Evolutionary conservation across 1,139 yeast genomes (phyloP), one percentile per base, ranked within the genome.

Genomic region (Citeromyces hawaiiensis): DNA sequence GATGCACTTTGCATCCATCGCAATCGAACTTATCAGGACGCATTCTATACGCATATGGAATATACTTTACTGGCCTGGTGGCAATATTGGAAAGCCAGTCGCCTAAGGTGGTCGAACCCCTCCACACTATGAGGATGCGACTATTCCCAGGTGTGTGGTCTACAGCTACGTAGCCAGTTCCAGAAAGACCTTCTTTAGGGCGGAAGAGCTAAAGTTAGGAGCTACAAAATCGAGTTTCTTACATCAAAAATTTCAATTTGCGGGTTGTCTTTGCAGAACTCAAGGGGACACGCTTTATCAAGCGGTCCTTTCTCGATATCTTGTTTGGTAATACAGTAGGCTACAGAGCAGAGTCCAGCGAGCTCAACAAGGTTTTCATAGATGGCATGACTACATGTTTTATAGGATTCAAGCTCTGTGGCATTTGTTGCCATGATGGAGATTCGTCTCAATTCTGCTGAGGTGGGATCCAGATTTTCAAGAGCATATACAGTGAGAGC

Each of bases 1-100:
- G 57, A 52, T 80, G 88, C 13, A 76, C 74, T 36, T 54, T 55
- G 52, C 88, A 79, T 6, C 59, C 63, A 9, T 53, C 49, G 52
- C 83, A 76, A 18, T 44, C 46, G 37, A 42, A 56, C 41, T 19
- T 45, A 23, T 47, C 47, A 35, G 53, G 16, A 44, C 43, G 4
- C 43, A 45, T 13, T 44, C 42, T 51, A 45, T 39, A 46, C 45
- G 37, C 50, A 54, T 46, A 53, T 8, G 72, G 76, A 39, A 42
- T 50, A 48, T 63, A 71, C 1, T 48, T 45, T 0, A 61, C 61
- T 0, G 74, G 74, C 9, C 60, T 42, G 33, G 66, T 59, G 40
- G 65, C 64, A 38, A 76, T 55, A 56, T 77, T 76, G 34, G 72
- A 64, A 15, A 64, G 45, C 76, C 82, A 70, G 48, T 79, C 88